Evolutionary conservation across 768 basidiomycete genomes (phyloP).

Genomic region (Coprinopsis sp.): DNA sequence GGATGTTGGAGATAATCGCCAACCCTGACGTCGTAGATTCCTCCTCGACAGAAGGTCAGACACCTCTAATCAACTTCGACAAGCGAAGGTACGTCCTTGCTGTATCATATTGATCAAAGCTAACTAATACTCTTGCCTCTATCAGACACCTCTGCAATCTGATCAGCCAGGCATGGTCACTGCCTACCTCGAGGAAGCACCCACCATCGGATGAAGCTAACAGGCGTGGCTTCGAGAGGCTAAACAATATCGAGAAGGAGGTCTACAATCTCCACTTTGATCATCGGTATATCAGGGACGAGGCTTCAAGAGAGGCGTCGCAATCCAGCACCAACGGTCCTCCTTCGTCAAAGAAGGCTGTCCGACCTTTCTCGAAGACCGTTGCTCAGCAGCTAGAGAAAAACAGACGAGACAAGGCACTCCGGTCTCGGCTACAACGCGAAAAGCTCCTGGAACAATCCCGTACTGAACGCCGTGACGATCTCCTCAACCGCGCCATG

Average conservation of each 20-base stretch:
- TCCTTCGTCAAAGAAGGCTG: conserved; percentile 46
- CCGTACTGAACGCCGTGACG: conserved; percentile 68
- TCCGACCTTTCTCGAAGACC: conserved; percentile 63
- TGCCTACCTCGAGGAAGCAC: conserved; percentile 38
- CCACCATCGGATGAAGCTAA: conserved; percentile 53
- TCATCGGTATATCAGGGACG: conserved; percentile 68
- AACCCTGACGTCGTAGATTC: conserved; percentile 66
- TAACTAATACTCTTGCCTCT: conserved; percentile 8
- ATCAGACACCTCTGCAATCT: conserved; percentile 64
- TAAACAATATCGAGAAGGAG: conserved; percentile 73
- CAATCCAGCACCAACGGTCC: conserved; percentile 39
- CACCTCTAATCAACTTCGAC: conserved; percentile 74
- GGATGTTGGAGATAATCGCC: conserved; percentile 74
- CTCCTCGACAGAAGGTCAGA: conserved; percentile 45
- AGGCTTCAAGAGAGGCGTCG: conserved; percentile 60
- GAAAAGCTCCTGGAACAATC: conserved; percentile 76
- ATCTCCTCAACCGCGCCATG: conserved; percentile 73
- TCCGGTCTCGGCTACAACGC: conserved; percentile 64
- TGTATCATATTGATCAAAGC: neutral
- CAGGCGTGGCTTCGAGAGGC: conserved; percentile 66
- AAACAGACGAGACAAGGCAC: conserved; percentile 67
- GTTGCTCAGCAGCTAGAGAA: conserved; percentile 73
- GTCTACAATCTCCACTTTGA: conserved; percentile 60
- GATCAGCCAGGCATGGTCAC: conserved; percentile 47
- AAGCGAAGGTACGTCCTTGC: conserved; percentile 59